Conservation (phyloP, 106 monocot genomes). For the Allium cepa region DNA sequence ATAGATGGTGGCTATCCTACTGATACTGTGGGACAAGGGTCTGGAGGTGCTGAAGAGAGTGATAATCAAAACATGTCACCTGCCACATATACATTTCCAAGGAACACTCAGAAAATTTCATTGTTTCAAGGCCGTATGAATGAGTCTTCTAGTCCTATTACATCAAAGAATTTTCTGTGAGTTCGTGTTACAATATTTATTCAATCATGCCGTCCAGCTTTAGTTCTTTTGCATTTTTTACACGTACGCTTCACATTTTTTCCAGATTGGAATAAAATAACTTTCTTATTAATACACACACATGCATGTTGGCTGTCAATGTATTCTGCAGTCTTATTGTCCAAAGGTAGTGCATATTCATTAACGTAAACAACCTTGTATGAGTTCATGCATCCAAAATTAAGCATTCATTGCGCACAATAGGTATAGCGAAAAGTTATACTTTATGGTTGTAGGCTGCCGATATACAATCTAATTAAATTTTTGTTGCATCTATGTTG, state of each 20-base stretch:
- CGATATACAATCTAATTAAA: too few relatives aligned
- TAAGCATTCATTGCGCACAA: too few relatives aligned
- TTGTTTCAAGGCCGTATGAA: conserved; percentile 51
- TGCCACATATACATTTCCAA: conserved; percentile 29
- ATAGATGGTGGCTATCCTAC: conserved; percentile 57
- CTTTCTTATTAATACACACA: too few relatives aligned
- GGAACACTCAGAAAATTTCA: conserved; percentile 35
- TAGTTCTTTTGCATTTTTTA: neutral
- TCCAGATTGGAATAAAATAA: neutral
- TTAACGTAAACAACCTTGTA: too few relatives aligned
- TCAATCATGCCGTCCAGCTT: neutral
- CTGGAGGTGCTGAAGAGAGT: conserved; percentile 31
- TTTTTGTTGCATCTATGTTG: too few relatives aligned
- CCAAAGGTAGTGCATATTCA: too few relatives aligned
- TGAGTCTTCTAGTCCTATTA: conserved; percentile 51
- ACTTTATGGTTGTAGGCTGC: too few relatives aligned
- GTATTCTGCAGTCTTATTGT: too few relatives aligned
- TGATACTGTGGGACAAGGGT: conserved; percentile 47
- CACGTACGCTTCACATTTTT: neutral
- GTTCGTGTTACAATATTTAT: conserved; percentile 2
- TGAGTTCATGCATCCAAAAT: too few relatives aligned
- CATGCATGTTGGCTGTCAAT: too few relatives aligned
- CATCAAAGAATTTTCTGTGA: conserved; percentile 82
- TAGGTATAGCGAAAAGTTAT: too few relatives aligned
- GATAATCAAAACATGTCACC: conserved; percentile 32